Evolutionary conservation across 2,329 filamentous ascomycete species (phyloP), one percentile per base, ranked within the genome.

Genomic region (Fusarium gaditjirri): DNA sequence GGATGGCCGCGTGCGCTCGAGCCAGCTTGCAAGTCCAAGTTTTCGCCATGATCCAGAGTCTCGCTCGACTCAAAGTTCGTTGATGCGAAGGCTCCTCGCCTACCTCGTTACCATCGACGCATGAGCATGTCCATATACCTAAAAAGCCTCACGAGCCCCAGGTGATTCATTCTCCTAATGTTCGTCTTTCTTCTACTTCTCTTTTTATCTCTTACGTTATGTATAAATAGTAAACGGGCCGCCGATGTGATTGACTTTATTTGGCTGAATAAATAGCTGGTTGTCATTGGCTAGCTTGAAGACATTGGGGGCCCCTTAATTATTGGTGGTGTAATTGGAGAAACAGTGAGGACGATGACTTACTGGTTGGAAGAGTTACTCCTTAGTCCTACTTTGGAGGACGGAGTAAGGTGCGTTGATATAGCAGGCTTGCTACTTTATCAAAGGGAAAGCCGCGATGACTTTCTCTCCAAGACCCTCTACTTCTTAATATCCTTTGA

Each of bases 351-450:
- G 21, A 10, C 4, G 14, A 23, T 14, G 21, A 41, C 65, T 63
- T 63, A 70, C 66, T 70, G 4, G 52, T 65, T 4, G 65, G 73
- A 68, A 75, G 75, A 7, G 75, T 71, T 5, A 77, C 43, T 52
- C 76, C 69, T 41, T 76, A 70, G 50, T 74, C 75, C 71, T 73
- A 75, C 13, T 64, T 62, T 2, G 69, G 60, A n/a, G n/a, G n/a
- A n/a, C n/a, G n/a, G n/a, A 3, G 71, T 75, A 5, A 76, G 57
- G 16, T 75, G 75, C 3, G 74, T 75, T 17, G 69, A 61, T 29
- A 68, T 58, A 19, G 52, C 42, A 14, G 67, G 70, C 41, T 53
- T 66, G 36, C 68, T 47, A 36, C 8, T 25, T 25, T 25, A 25
- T 25, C 25, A 25, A 25, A 25, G 25, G 25, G 25, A 25, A 25